Conservation (phyloP, 257 asterid genomes). For the Solanum megistacrolobum region DNA sequence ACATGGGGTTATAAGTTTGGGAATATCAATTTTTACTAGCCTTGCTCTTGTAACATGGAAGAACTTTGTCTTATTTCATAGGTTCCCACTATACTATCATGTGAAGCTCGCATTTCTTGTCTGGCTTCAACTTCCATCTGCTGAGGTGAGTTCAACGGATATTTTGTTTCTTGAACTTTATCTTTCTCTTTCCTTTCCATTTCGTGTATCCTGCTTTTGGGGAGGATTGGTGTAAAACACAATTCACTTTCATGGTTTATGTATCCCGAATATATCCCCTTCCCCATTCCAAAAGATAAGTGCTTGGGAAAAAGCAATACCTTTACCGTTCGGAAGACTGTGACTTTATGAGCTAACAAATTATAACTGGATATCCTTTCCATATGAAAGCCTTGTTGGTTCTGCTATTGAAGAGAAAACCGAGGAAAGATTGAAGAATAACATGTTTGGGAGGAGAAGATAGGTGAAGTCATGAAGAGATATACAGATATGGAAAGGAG, state of each 20-base stretch:
- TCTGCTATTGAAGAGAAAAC: background rate
- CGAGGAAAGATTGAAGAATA: background rate
- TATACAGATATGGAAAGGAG: background rate
- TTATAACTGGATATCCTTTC: background rate
- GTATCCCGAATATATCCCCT: background rate
- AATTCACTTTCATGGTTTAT: background rate
- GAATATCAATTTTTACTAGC: background rate
- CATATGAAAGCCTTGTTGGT: background rate
- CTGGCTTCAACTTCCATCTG: conserved; percentile 92
- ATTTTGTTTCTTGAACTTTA: background rate
- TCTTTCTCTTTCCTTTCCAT: background rate
- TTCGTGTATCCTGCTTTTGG: background rate
- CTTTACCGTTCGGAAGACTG: background rate
- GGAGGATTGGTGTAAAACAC: background rate
- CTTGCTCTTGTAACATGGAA: background rate
- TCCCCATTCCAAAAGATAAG: background rate
- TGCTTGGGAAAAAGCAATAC: background rate
- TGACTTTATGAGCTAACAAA: background rate
- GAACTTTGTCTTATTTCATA: conserved; percentile 24
- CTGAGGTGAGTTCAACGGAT: conserved; percentile 44
- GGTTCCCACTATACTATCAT: conserved; percentile 89
- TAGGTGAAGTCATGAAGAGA: background rate
- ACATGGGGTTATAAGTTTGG: background rate
- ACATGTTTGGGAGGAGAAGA: background rate
- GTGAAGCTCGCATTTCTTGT: conserved; percentile 93